phyloP scores from a whole-genome alignment of 306 rosid genomes.

The Cotoneaster glaucophyllus region DNA sequence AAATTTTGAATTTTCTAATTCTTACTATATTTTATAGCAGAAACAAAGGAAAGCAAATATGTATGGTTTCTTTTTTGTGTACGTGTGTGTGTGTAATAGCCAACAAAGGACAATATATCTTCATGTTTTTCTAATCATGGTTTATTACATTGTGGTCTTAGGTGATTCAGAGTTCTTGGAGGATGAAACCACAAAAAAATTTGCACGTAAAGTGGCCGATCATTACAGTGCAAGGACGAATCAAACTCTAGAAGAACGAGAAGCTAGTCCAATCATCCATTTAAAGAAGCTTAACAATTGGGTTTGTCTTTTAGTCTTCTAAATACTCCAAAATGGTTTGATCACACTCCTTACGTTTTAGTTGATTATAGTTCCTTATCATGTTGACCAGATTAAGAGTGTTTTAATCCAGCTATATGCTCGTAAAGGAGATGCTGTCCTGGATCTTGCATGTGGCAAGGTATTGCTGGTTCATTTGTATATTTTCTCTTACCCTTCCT shows the following conservation, averaged over 20 bases:
- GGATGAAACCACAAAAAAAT: constrained; percentile 78
- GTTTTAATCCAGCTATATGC: constrained; percentile 93
- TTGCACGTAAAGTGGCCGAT: constrained; percentile 87
- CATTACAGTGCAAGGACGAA: constrained; percentile 90
- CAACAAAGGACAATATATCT: background rate
- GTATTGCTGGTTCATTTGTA: constrained; percentile 32
- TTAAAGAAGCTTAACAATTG: constrained; percentile 91
- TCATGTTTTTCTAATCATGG: background rate
- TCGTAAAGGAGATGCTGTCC: constrained; percentile 78
- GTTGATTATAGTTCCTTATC: background rate
- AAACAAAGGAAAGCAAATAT: background rate
- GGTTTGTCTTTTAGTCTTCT: constrained; percentile 33
- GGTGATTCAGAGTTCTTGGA: constrained; percentile 72
- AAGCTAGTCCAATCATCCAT: constrained; percentile 85
- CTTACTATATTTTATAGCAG: background rate
- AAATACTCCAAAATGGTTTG: background rate
- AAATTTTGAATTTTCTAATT: background rate
- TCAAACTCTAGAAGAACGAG: constrained; percentile 88
- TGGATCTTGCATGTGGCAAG: constrained; percentile 99
- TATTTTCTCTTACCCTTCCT: background rate
- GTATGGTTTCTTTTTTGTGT: too few relatives aligned
- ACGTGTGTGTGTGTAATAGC: too few relatives aligned
- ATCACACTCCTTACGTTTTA: background rate
- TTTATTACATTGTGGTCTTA: constrained; percentile 25
- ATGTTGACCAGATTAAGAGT: constrained; percentile 74